Evolutionary conservation across 805 yeast species (phyloP), one percentile per base, ranked within the genome.

Genomic region (Soucietia sequanensis): DNA sequence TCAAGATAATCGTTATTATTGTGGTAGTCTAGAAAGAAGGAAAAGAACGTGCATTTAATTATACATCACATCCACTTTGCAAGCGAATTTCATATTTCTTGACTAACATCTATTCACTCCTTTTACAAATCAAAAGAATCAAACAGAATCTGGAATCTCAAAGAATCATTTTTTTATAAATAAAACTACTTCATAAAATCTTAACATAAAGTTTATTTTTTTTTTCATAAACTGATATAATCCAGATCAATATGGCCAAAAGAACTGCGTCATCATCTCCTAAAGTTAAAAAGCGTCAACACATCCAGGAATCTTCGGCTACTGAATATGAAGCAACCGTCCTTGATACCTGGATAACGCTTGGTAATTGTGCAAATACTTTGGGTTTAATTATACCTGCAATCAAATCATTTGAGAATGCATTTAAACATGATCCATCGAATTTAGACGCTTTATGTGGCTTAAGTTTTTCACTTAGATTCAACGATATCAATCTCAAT

Each of bases 351-450:
- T 74, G 80, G 80, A 42, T 64, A 2, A 56, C 69, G 4, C 62
- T 72, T 35, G 80, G 77, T 4, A 51, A 57, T 14, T 68, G 76
- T 44, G 77, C 79, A 8, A 46, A 56, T 16, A 48, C 68, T 2
- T 45, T 73, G 30, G 75, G 72, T 4, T 46, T 64, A 4, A 50
- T 55, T 6, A 47, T 56, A 2, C 46, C 62, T n/a, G 76, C 78
- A 4, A 62, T 71, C 24, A 58, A 54, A 23, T 58, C 73, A 16
- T 75, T 54, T 42, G 75, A 71, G 41, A 47, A 50, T 12, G 78
- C 73, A 1, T 55, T 73, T 7, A 53, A 47, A 27, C 68, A 68
- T 37, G 68, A 68, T 22, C 71, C 75, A 1, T 47, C 63, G 11
- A 64, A 65, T 40, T 42, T 53, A 11, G 44, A 44, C 2, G 78